Base-by-base conservation (phyloP, 257 asterid species). In the Leonotis leonurus region DNA sequence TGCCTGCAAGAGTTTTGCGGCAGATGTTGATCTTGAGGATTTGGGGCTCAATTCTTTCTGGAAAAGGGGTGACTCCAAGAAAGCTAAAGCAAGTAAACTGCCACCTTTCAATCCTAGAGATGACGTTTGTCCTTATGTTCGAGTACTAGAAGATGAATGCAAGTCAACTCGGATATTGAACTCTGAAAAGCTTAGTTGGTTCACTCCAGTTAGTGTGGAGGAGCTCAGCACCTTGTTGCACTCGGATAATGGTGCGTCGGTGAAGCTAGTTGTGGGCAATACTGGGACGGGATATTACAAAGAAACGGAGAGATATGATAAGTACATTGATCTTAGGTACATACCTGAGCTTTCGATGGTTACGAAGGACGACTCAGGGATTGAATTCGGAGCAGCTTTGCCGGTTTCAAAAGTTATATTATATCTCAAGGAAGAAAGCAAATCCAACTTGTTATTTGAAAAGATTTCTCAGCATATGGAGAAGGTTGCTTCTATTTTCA, bases 1-100 rank as follows among this genome's bases (percentile, higher is more conserved):
- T 44, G 71, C 65, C 27, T 66, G 71, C 50, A 66, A 66, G 4
- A 66, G 71, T 11, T 66, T 66, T 44, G 71, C 71, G 21, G 71
- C 71, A 18, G 49, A 54, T 56, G 71, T 66, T 29, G 71, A 66
- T 16, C 26, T 66, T 14, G 71, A 66, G 39, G 71, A 66, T 44
- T 14, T 66, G 48, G 71, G 65, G n/a, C 36, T 33, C 29, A 66
- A 66, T 32, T 44, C 11, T 8, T 66, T 66, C 14, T 43, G 58
- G 58, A 56, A 22, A 22, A 44, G 22, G 39, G 39, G n/a, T 6
- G 71, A 64, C 8, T 0, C 51, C 0, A 50, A 25, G 16, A 26
- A 53, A 7, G 24, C 17, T 8, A 27, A 12, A 29, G 32, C 32
- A 3, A 7, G 64, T 18, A 65, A 45, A 21, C 10, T 56, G 12